A percentile compares a stretch with the other conserved stretches of the same genome.
These are phyloP conservation scores for Candida argentea DNA, from an alignment of 805 yeast species.

Conservation along the genomic window DNA sequence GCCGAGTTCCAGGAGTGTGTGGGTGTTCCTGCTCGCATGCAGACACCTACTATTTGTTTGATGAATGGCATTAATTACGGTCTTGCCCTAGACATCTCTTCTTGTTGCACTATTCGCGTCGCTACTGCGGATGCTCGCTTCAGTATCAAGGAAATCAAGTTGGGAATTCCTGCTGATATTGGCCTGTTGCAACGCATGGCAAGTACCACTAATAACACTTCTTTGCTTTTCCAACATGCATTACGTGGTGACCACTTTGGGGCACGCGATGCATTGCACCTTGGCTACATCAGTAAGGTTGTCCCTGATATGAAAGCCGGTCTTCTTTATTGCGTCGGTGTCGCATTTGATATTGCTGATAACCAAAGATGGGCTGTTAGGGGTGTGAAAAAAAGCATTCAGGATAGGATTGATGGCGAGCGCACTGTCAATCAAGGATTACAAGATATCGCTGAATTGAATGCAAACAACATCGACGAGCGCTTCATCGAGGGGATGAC, in stretches of 20 bases:
- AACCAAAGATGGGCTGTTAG: conserved; percentile 50
- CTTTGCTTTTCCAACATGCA: conserved; percentile 50
- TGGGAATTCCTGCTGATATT: conserved; percentile 73
- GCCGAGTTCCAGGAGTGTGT: conserved; percentile 51
- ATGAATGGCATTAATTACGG: conserved; percentile 60
- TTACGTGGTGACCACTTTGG: conserved; percentile 50
- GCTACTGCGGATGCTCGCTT: conserved; percentile 42
- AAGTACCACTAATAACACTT: conserved; percentile 38
- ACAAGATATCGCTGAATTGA: conserved; percentile 42
- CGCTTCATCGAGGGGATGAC: conserved; percentile 2
- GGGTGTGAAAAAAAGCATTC: conserved; percentile 53
- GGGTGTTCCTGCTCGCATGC: conserved; percentile 35
- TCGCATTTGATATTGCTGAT: conserved; percentile 38
- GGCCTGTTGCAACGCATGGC: conserved; percentile 68
- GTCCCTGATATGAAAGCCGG: conserved; percentile 40
- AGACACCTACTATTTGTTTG: conserved; percentile 56
- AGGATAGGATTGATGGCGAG: conserved; percentile 27
- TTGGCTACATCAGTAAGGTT: conserved; percentile 47
- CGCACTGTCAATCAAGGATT: conserved; percentile 35
- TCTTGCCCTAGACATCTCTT: conserved; percentile 56
- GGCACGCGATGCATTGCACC: conserved; percentile 41
- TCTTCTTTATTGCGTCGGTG: conserved; percentile 33
- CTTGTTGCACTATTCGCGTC: conserved; percentile 49
- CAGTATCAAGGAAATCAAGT: conserved; percentile 58
- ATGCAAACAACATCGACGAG: conserved; percentile 26